Percentiles rank a stretch among this genome's conserved stretches.
phyloP scores from a whole-genome alignment of 1,284 basidiomycete species.

The Irpex rosettiformis region DNA sequence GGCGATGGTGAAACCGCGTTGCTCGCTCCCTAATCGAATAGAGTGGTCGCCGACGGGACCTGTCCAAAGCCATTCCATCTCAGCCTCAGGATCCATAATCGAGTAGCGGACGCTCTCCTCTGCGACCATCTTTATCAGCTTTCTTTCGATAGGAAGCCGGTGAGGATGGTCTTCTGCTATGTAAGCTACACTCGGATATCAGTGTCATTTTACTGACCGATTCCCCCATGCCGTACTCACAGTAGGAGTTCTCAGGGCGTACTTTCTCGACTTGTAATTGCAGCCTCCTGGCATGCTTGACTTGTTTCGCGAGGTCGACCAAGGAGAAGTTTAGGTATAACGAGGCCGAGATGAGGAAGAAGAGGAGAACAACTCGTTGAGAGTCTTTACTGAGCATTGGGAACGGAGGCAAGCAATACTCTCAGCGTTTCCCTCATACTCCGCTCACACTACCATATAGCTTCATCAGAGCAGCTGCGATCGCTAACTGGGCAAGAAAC shows the following conservation, averaged over 20 bases:
- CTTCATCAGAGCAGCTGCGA: neutral
- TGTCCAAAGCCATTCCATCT: conserved; percentile 19
- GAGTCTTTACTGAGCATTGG: neutral
- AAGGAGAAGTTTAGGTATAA: conserved; percentile 13
- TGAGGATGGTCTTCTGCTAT: conserved; percentile 12
- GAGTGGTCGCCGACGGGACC: conserved; percentile 16
- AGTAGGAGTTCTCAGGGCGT: conserved; percentile 3
- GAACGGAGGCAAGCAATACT: neutral
- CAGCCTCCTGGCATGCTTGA: neutral
- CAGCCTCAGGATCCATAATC: conserved; percentile 12
- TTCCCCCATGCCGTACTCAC: neutral
- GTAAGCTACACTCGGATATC: conserved; percentile 5
- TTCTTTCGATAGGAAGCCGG: conserved; percentile 8
- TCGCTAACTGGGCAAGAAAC: neutral
- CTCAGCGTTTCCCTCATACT: neutral
- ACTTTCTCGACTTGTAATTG: neutral
- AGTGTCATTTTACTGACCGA: neutral
- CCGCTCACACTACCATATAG: neutral
- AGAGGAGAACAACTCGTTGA: conserved; percentile 1
- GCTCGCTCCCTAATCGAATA: conserved; percentile 23
- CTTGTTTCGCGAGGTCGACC: conserved; percentile 3
- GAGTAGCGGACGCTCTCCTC: conserved; percentile 22
- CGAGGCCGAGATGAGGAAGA: conserved; percentile 6
- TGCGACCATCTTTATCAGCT: conserved; percentile 12
- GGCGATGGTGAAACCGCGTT: conserved; percentile 24